Evolutionary conservation across 805 yeast genomes (phyloP).

Genomic region (Schizosaccharomyces pombe): DNA sequence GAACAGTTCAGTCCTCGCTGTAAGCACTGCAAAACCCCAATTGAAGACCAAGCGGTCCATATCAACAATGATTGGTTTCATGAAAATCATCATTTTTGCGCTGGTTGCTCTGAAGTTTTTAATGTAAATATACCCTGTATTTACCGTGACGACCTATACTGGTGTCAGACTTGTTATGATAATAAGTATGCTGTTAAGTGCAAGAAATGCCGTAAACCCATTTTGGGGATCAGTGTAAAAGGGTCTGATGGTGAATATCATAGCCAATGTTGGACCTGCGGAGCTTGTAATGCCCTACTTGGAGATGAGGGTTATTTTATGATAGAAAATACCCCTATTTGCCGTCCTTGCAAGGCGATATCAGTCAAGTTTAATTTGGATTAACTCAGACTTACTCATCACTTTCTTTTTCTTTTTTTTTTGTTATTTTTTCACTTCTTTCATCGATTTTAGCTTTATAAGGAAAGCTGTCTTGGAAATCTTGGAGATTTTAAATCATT

Average conservation of each 20-base stretch:
- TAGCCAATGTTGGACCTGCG: neutral
- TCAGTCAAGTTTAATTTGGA: neutral
- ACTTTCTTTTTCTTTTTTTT: neutral
- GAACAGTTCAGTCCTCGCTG: constrained; percentile 15
- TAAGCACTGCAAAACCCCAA: constrained; percentile 14
- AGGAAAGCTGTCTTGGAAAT: too few relatives aligned
- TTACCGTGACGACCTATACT: constrained; percentile 10
- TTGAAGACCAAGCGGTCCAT: constrained; percentile 13
- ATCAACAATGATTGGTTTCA: constrained; percentile 15
- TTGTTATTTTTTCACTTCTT: neutral
- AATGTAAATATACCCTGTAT: constrained; percentile 10
- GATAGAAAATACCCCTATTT: neutral
- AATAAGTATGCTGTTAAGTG: constrained; percentile 13
- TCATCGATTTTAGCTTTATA: neutral
- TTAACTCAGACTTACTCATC: neutral
- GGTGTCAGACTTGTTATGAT: constrained; percentile 13
- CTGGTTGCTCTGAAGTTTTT: constrained; percentile 13
- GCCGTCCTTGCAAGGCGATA: neutral
- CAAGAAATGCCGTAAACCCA: constrained; percentile 14
- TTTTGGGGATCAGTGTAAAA: neutral
- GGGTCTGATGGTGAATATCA: neutral
- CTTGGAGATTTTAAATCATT: too few relatives aligned
- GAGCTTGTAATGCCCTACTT: neutral
- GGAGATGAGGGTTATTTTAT: neutral
- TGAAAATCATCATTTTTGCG: constrained; percentile 16